phyloP scores from a whole-genome alignment of 2,329 filamentous ascomycete genomes.

The Fusarium xylarioides region DNA sequence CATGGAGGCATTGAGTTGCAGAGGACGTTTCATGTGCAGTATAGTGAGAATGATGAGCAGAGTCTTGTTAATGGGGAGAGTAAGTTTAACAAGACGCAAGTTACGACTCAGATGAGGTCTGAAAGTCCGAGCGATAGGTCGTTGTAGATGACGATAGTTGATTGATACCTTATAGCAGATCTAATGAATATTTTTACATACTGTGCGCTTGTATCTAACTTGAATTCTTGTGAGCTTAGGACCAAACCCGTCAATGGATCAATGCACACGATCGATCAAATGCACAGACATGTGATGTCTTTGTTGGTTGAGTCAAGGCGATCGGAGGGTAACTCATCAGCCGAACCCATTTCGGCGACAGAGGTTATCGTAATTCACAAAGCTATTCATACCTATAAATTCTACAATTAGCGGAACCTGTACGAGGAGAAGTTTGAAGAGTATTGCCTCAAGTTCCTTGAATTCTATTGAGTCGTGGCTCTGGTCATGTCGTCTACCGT shows the following conservation, averaged over 20 bases:
- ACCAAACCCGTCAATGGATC: accelerated
- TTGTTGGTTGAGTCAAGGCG: background rate
- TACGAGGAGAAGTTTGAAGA: accelerated
- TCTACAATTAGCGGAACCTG: accelerated
- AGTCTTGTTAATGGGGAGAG: constrained; percentile 21
- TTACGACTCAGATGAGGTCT: constrained; percentile 17
- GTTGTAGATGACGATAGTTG: background rate
- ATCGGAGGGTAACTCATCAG: accelerated
- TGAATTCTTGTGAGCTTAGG: background rate
- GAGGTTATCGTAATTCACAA: accelerated
- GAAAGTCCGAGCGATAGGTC: constrained; percentile 17
- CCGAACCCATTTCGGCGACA: accelerated
- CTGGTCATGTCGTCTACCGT: background rate
- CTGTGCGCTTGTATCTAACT: background rate
- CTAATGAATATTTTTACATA: background rate
- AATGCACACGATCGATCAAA: background rate
- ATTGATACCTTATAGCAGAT: background rate
- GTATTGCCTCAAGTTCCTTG: no score
- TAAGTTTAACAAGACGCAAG: constrained; percentile 14
- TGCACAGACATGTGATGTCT: background rate
- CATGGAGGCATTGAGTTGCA: constrained; percentile 41
- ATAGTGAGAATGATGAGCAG: constrained; percentile 38
- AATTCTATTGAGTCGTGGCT: background rate
- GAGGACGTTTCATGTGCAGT: constrained; percentile 37
- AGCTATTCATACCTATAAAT: accelerated